phyloP scores from a whole-genome alignment of 2,329 filamentous ascomycete species.

The Sordariomycetes sp. region DNA sequence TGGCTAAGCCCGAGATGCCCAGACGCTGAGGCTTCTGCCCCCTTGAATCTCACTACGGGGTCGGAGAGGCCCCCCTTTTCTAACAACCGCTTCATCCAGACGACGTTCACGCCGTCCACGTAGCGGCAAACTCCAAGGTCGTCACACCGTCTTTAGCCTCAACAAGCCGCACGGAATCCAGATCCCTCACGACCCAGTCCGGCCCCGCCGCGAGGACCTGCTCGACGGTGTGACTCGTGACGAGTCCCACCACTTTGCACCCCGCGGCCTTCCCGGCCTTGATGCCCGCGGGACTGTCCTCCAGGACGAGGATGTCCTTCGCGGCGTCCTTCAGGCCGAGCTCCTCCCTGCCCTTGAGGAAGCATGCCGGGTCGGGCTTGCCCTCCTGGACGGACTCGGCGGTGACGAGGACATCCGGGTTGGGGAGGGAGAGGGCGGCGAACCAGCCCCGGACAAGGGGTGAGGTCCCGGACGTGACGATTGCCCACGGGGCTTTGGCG shows the following conservation, averaged over 20 bases:
- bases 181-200: slow-evolving; percentile 77
- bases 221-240: slow-evolving; percentile 69
- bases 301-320: slow-evolving; percentile 60
- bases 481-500: slow-evolving; percentile 64
- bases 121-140: slow-evolving; percentile 48
- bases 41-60: neutral
- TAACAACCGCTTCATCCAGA: neutral
- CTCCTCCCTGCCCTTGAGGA: slow-evolving; percentile 54
- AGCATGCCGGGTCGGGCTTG: slow-evolving; percentile 70
- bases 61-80: neutral
- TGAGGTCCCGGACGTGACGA: slow-evolving; percentile 66
- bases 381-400: slow-evolving; percentile 67
- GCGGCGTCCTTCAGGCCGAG: slow-evolving; percentile 39
- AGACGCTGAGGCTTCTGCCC: neutral
- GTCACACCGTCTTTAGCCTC: slow-evolving; percentile 46
- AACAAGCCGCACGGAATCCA: slow-evolving; percentile 60
- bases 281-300: slow-evolving; percentile 84
- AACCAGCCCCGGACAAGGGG: slow-evolving; percentile 66
- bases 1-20: neutral
- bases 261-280: slow-evolving; percentile 74
- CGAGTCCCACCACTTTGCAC: slow-evolving; percentile 73
- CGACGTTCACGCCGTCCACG: neutral
- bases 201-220: slow-evolving; percentile 67
- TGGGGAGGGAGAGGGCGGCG: slow-evolving; percentile 51
- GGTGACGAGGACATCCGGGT: slow-evolving; percentile 56